A percentile compares a stretch with the other conserved stretches of the same genome.
Evolutionary conservation across 352 stramenopile species (phyloP).

Genomic region (Phytophthora macrochlamydospora): DNA sequence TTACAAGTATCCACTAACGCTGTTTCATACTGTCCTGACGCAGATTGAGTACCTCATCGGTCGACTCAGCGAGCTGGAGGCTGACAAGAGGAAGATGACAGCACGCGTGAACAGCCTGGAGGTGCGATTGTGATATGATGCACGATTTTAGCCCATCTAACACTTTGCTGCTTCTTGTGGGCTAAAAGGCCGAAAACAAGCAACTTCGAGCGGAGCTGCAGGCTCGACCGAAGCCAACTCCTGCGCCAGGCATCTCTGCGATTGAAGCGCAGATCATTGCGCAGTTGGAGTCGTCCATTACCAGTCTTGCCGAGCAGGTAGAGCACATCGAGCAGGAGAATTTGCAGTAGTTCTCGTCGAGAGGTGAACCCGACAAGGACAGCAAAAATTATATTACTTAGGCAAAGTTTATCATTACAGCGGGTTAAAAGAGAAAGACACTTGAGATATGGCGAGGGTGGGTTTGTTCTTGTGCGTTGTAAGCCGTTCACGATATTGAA

Average conservation of each 20-base stretch:
- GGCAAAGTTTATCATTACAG: slow-evolving; percentile 12
- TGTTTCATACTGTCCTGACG: neutral
- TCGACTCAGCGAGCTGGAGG: slow-evolving; percentile 53
- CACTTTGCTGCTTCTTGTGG: neutral
- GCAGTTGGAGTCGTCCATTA: slow-evolving; percentile 54
- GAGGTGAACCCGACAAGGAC: neutral
- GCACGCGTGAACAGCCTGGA: slow-evolving; percentile 47
- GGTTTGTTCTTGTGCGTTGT: slow-evolving; percentile 79
- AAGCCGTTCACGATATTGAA: slow-evolving; percentile 82
- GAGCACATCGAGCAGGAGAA: slow-evolving; percentile 46
- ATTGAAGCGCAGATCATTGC: slow-evolving; percentile 54
- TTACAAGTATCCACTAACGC: slow-evolving; percentile 5
- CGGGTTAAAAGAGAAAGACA: slow-evolving; percentile 68
- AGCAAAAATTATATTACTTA: too few species aligned
- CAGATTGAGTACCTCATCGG: slow-evolving; percentile 70
- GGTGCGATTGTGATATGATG: slow-evolving; percentile 25
- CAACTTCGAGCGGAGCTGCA: slow-evolving; percentile 41
- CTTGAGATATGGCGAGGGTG: slow-evolving; percentile 74
- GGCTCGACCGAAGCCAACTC: neutral
- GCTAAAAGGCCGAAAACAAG: slow-evolving; percentile 41
- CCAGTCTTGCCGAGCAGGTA: slow-evolving; percentile 46
- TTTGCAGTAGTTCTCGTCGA: slow-evolving; percentile 1
- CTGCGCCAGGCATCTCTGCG: slow-evolving; percentile 23
- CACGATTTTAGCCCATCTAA: neutral
- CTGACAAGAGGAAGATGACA: slow-evolving; percentile 41